Conservation (phyloP, 805 yeast species). For the Metschnikowia corniflorae region DNA sequence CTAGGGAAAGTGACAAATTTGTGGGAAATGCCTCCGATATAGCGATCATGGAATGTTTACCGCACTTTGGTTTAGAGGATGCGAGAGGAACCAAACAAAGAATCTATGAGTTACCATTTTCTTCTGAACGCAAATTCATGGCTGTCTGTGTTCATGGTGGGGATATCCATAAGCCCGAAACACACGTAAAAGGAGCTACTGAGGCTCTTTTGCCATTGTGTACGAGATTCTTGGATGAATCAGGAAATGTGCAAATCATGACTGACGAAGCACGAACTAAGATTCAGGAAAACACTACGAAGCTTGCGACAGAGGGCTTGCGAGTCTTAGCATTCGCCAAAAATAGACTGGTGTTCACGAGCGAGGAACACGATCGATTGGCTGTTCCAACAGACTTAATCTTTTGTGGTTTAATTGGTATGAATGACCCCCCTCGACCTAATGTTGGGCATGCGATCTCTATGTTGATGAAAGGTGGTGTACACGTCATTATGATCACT, state of each 20-base stretch:
- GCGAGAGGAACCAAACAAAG: constrained; percentile 57
- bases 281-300: constrained; percentile 56
- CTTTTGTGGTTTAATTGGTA: constrained; percentile 86
- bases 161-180: constrained; percentile 49
- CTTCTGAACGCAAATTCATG: constrained; percentile 83
- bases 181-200: constrained; percentile 86
- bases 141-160: constrained; percentile 71
- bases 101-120: constrained; percentile 75
- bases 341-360: constrained; percentile 33
- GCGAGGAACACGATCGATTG: constrained; percentile 28
- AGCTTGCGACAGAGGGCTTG: constrained; percentile 77
- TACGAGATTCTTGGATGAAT: constrained; percentile 52
- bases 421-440: constrained; percentile 97
- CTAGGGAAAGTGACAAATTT: constrained; percentile 63
- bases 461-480: constrained; percentile 83
- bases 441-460: constrained; percentile 75
- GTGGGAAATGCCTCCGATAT: constrained; percentile 95
- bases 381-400: constrained; percentile 53
- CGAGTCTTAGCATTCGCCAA: constrained; percentile 82
- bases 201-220: constrained; percentile 68
- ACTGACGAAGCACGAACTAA: constrained; percentile 45
- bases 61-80: constrained; percentile 71
- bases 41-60: constrained; percentile 75
- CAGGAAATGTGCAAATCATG: constrained; percentile 58
- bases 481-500: constrained; percentile 96